phyloP scores from a whole-genome alignment of 164 flowering plant species.

The Aristolochia fimbriata region DNA sequence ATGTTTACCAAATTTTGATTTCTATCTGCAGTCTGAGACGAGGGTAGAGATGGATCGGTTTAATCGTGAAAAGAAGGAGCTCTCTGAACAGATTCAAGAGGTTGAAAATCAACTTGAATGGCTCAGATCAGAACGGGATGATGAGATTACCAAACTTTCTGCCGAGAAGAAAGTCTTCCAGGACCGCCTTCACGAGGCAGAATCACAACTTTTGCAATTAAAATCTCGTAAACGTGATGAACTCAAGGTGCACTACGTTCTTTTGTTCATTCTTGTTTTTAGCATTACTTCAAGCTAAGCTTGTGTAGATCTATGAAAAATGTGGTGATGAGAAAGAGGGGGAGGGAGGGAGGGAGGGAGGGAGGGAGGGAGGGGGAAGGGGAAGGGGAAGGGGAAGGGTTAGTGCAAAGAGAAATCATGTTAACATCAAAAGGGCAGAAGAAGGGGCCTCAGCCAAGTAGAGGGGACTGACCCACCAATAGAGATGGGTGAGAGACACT shows the following conservation, averaged over 20 bases:
- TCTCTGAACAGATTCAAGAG: conserved; percentile 70
- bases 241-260: conserved; percentile 47
- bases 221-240: conserved; percentile 96
- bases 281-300: too few relatives aligned
- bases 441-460: too few relatives aligned
- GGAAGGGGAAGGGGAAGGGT: too few relatives aligned
- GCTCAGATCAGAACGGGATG: conserved; percentile 83
- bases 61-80: conserved; percentile 81
- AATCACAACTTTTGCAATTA: conserved; percentile 73
- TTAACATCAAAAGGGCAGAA: too few relatives aligned
- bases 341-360: too few relatives aligned
- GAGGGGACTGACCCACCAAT: too few relatives aligned
- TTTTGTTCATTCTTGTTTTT: background rate
- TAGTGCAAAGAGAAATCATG: too few relatives aligned
- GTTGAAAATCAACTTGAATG: conserved; percentile 89
- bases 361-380: too few relatives aligned
- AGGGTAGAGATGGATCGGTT: conserved; percentile 76
- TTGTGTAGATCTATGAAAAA: too few relatives aligned
- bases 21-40: conserved; percentile 64
- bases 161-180: conserved; percentile 76
- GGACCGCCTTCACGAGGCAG: conserved; percentile 93
- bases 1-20: background rate
- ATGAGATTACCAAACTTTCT: conserved; percentile 60
- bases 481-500: too few relatives aligned
- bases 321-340: too few relatives aligned